A percentile compares a stretch with the other conserved stretches of the same genome.
phyloP scores from a whole-genome alignment of 73 alveolate species.

The Effrenium voratum region DNA sequence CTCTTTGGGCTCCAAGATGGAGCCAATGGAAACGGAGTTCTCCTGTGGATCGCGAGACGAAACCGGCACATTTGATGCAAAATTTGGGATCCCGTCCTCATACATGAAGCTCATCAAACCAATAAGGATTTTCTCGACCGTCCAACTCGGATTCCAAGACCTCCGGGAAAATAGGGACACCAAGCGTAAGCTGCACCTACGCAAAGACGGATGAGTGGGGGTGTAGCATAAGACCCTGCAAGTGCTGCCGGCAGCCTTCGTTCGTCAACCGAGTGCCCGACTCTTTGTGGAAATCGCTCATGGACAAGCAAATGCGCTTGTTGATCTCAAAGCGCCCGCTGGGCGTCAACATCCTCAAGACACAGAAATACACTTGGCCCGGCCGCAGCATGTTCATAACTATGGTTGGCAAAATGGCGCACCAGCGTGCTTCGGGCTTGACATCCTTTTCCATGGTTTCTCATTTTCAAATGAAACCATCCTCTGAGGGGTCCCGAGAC shows the following conservation, averaged over 20 bases:
- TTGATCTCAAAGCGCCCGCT: conserved; percentile 96
- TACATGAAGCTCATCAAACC: conserved; percentile 95
- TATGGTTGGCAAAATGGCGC: neutral
- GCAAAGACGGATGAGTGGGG: too few relatives aligned
- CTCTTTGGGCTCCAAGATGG: conserved; percentile 91
- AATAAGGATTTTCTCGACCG: conserved; percentile 94
- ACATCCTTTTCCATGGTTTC: neutral
- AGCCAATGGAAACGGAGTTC: conserved; percentile 91
- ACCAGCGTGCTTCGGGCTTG: neutral
- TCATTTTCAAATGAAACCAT: neutral
- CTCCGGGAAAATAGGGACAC: neutral
- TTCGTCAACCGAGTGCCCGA: conserved; percentile 17
- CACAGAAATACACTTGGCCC: too few relatives aligned
- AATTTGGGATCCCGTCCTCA: neutral
- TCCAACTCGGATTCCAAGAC: conserved; percentile 97
- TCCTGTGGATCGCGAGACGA: conserved; percentile 1
- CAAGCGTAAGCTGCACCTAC: too few relatives aligned
- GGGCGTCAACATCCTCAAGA: conserved; percentile 96
- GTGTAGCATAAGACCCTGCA: too few relatives aligned
- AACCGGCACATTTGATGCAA: neutral
- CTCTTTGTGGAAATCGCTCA: conserved; percentile 96
- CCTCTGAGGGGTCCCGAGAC: too few relatives aligned
- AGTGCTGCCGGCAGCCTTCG: too few relatives aligned
- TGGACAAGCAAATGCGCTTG: conserved; percentile 96
- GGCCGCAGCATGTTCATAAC: too few relatives aligned